A percentile compares a stretch with the other conserved stretches of the same genome.
Evolutionary conservation across 331 rosid species (phyloP).

Genomic region (Telfairia occidentalis): DNA sequence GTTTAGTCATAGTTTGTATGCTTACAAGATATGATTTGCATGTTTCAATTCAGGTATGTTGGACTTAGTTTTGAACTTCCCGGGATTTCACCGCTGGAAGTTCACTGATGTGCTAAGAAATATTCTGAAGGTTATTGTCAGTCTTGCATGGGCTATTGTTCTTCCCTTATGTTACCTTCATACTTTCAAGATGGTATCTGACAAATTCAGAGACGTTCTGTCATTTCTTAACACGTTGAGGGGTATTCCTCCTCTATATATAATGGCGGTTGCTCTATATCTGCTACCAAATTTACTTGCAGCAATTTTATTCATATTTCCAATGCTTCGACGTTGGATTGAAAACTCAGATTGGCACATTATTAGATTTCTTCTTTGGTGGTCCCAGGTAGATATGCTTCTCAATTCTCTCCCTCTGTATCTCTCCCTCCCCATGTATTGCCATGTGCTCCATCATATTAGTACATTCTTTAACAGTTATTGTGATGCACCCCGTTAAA

Average conservation of each 20-base stretch:
- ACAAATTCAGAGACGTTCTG: conserved; percentile 21
- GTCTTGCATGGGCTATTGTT: conserved; percentile 63
- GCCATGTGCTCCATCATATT: neutral
- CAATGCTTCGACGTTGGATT: conserved; percentile 95
- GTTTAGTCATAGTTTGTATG: neutral
- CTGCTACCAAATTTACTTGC: conserved; percentile 73
- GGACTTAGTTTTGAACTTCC: conserved; percentile 67
- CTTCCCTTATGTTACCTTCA: conserved; percentile 65
- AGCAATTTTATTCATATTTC: conserved; percentile 65
- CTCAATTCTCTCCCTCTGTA: neutral
- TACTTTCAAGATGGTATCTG: conserved; percentile 35
- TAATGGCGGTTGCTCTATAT: conserved; percentile 55
- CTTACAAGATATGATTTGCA: conserved; percentile 1
- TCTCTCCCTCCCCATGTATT: neutral
- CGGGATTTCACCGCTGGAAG: conserved; percentile 77
- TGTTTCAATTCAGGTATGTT: conserved; percentile 48
- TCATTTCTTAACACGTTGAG: conserved; percentile 37
- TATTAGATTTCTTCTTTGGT: conserved; percentile 80
- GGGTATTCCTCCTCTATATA: conserved; percentile 59
- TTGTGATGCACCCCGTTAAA: conserved; percentile 2
- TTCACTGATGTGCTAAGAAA: conserved; percentile 61
- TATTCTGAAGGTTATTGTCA: conserved; percentile 60
- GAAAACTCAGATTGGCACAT: conserved; percentile 97
- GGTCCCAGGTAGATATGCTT: conserved; percentile 73
- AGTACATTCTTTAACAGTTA: neutral